Base-by-base conservation (phyloP, 2,329 filamentous ascomycete genomes). In the Falciphora oryzae region DNA sequence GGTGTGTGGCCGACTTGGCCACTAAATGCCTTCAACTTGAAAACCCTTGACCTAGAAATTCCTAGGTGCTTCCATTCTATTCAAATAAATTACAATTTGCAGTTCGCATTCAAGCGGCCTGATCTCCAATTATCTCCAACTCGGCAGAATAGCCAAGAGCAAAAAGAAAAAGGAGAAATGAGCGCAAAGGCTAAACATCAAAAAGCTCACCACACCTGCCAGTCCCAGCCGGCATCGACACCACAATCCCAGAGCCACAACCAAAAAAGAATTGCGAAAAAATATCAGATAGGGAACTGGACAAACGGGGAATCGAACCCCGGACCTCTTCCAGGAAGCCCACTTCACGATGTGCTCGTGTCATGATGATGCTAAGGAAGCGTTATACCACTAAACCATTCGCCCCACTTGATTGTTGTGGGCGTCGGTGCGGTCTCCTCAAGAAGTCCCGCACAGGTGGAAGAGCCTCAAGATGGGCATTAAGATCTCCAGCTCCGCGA, bases 251-350 rank as follows among this genome's bases (percentile, higher is more conserved):
- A n/a, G 4, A 53, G 11, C 3, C 6, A 53, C 7, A 11, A 4
- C 44, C 18, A 22, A n/a, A 53, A 53, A n/a, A 50, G 16, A 16
- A 16, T 18, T 4, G 14, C 38, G n/a, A n/a, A 18, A 18, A 44
- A 18, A 44, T 53, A 11, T n/a, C 1, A 11, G 3, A 53, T 8
- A 1, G 6, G 22, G 28, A n/a, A 62, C 27, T 62, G 61, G 61
- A 62, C 25, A 62, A 44, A 62, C 61, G 35, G 50, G 50, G 44
- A 62, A 62, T 62, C 61, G 61, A 56, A 62, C 61, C 50, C 60
- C 35, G 61, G 61, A 56, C 61, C 61, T 62, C 61, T 56, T 56
- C 61, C 61, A 62, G 6, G 44, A 53, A 53, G 44, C 44, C 38
- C 44, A 53, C 44, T 25, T 11, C 44, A 53, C 44, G 44, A 53